A percentile compares a stretch with the other conserved stretches of the same genome.
Evolutionary conservation across 495 filamentous ascomycete species (phyloP).

Genomic region (Trichoderma orchidacearum): DNA sequence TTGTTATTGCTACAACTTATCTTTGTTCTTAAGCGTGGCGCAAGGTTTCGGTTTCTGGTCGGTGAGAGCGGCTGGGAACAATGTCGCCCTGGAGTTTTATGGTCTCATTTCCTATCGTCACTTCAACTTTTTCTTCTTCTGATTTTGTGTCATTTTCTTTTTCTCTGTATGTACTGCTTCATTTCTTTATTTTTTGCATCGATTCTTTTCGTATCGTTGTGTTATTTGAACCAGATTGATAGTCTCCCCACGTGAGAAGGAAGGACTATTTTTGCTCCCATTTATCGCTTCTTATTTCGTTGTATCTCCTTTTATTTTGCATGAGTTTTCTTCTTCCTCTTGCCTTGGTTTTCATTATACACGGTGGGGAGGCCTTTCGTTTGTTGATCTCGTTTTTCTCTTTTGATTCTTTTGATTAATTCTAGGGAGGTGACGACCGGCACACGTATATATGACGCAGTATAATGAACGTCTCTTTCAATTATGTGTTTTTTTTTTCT

Average conservation of each 20-base stretch:
- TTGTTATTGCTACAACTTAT: neutral
- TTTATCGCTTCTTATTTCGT: too few species aligned
- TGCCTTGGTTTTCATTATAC: too few species aligned
- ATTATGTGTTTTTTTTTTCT: too few species aligned
- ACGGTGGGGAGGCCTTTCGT: too few species aligned
- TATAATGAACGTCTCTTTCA: too few species aligned
- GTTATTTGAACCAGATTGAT: neutral
- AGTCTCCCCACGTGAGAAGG: neutral
- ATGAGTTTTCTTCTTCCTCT: too few species aligned
- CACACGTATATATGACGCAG: too few species aligned
- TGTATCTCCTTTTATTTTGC: neutral
- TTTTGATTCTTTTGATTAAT: too few species aligned
- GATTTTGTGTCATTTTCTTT: neutral
- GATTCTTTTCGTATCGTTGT: neutral
- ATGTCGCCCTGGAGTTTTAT: neutral
- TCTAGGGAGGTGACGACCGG: too few species aligned
- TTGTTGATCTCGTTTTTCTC: too few species aligned
- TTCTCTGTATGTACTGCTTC: neutral
- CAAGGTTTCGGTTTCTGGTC: conserved; percentile 1
- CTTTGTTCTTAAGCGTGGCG: conserved; percentile 2
- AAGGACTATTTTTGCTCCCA: neutral
- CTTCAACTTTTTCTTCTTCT: neutral
- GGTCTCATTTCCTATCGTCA: neutral
- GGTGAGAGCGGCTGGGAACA: conserved; percentile 3
- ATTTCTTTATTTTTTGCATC: too few species aligned